Percentiles rank a stretch among this genome's conserved stretches.
phyloP scores from a whole-genome alignment of 2,329 filamentous ascomycete species.

The Pestalotiopsis sp. region DNA sequence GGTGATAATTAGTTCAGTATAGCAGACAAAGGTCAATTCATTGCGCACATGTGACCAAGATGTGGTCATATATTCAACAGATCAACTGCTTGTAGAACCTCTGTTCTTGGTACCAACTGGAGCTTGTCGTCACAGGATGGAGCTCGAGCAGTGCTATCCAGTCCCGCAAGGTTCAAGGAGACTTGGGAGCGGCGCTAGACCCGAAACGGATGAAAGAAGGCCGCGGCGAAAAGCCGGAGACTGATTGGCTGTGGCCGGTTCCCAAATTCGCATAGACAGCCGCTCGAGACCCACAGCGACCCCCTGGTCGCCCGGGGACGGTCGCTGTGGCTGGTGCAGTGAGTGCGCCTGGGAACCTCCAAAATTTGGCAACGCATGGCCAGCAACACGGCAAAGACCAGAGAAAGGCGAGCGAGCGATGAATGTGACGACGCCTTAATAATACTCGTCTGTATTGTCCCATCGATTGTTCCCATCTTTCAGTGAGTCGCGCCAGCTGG shows the following conservation, averaged over 20 bases:
- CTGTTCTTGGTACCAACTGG: neutral
- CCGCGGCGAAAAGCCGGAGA: constrained; percentile 7
- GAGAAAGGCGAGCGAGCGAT: neutral
- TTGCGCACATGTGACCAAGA: neutral
- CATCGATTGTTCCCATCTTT: neutral
- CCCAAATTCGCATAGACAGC: constrained; percentile 19
- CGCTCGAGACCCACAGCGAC: constrained; percentile 1
- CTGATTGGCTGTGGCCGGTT: constrained; percentile 26
- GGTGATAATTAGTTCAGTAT: fast-evolving
- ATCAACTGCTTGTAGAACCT: neutral
- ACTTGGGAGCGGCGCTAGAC: constrained; percentile 1
- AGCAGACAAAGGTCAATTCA: neutral
- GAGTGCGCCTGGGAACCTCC: constrained; percentile 22
- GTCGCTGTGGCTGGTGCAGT: constrained; percentile 22
- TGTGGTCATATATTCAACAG: neutral
- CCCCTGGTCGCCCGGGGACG: neutral
- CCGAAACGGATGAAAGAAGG: constrained; percentile 7
- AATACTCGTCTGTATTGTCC: neutral
- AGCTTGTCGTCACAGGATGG: constrained; percentile 9
- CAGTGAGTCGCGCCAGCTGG: neutral
- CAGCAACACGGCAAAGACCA: constrained; percentile 10
- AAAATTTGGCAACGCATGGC: constrained; percentile 28
- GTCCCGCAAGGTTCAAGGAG: constrained; percentile 16
- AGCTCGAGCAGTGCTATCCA: neutral
- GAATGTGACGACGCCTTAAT: constrained; percentile 22